phyloP scores from a whole-genome alignment of 108 stramenopile species.

The Aureococcus anophagefferens region DNA sequence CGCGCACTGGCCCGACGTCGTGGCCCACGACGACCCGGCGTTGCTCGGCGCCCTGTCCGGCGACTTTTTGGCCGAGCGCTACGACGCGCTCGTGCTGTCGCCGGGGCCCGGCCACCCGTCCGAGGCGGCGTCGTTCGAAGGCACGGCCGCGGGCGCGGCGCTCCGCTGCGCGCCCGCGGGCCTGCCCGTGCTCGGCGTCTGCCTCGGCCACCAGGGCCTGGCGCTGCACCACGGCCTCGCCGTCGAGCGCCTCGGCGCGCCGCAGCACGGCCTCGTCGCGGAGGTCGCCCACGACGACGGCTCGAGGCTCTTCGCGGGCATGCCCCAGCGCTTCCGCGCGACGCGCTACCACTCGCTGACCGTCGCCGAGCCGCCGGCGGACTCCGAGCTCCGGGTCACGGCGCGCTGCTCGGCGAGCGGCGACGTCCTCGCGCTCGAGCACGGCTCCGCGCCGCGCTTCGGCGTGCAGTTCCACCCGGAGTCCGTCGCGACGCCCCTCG shows the following conservation, averaged over 20 bases:
- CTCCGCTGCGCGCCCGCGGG: background rate
- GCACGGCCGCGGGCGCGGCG: constrained; percentile 46
- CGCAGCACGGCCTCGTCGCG: constrained; percentile 41
- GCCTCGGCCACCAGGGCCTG: constrained; percentile 43
- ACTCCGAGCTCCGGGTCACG: constrained; percentile 10
- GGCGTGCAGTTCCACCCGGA: constrained; percentile 52
- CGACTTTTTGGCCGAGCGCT: no score
- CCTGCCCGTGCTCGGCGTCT: constrained; percentile 41
- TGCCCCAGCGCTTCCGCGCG: constrained; percentile 25
- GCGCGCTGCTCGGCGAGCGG: constrained; percentile 30
- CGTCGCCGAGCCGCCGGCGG: constrained; percentile 8
- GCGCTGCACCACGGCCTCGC: constrained; percentile 13
- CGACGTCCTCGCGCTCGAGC: constrained; percentile 30
- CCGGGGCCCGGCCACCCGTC: constrained; percentile 39
- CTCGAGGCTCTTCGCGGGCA: constrained; percentile 16
- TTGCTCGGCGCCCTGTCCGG: no score
- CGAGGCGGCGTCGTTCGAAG: no score
- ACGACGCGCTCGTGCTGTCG: constrained; percentile 21
- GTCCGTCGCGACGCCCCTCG: constrained; percentile 14
- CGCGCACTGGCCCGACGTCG: no score
- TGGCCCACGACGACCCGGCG: no score
- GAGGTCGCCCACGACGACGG: constrained; percentile 21
- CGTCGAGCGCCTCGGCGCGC: constrained; percentile 15
- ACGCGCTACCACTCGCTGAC: constrained; percentile 49
- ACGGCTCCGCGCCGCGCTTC: constrained; percentile 20